These are phyloP conservation scores for Keqinozyma sinolaborantium DNA, from an alignment of 1,139 yeast species.

Conservation along the genomic window DNA sequence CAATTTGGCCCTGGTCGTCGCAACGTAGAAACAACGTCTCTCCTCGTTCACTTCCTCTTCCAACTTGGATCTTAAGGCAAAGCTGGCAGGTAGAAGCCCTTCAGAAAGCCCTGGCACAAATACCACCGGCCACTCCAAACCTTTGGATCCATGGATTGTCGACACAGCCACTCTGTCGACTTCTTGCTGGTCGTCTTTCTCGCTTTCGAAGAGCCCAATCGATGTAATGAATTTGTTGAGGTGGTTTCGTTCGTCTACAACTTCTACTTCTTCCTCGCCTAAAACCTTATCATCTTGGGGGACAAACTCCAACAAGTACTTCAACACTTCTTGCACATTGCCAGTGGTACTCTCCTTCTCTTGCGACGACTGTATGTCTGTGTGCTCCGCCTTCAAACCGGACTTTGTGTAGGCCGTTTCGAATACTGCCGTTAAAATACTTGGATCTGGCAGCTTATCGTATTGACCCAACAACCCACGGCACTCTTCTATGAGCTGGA, in stretches of 20 bases:
- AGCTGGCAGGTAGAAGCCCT: slow-evolving; percentile 52
- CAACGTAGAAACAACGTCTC: slow-evolving; percentile 81
- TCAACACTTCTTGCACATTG: slow-evolving; percentile 45
- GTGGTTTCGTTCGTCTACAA: slow-evolving; percentile 24
- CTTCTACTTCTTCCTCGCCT: slow-evolving; percentile 15
- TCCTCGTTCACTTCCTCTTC: slow-evolving; percentile 61
- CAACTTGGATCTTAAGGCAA: slow-evolving; percentile 29
- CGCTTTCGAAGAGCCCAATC: slow-evolving; percentile 51
- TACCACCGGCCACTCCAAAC: slow-evolving; percentile 92
- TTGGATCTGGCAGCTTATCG: slow-evolving; percentile 4
- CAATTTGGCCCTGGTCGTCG: slow-evolving; percentile 74
- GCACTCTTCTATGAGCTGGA: slow-evolving; percentile 27
- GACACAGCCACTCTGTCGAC: slow-evolving; percentile 42
- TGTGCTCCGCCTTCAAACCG: slow-evolving; percentile 29
- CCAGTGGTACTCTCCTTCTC: too few species aligned
- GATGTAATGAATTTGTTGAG: slow-evolving; percentile 56
- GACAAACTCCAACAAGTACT: slow-evolving; percentile 35
- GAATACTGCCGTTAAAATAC: slow-evolving; percentile 16
- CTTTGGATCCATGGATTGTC: slow-evolving; percentile 91
- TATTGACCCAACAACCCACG: slow-evolving; percentile 10
- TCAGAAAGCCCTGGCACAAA: slow-evolving; percentile 72
- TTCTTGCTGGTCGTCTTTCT: slow-evolving; percentile 10
- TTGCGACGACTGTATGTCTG: slow-evolving; percentile 18
- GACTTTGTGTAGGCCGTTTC: slow-evolving; percentile 22
- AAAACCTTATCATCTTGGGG: slow-evolving; percentile 59